Base-by-base conservation (phyloP, 805 yeast species). In the Candida stauntonica region DNA sequence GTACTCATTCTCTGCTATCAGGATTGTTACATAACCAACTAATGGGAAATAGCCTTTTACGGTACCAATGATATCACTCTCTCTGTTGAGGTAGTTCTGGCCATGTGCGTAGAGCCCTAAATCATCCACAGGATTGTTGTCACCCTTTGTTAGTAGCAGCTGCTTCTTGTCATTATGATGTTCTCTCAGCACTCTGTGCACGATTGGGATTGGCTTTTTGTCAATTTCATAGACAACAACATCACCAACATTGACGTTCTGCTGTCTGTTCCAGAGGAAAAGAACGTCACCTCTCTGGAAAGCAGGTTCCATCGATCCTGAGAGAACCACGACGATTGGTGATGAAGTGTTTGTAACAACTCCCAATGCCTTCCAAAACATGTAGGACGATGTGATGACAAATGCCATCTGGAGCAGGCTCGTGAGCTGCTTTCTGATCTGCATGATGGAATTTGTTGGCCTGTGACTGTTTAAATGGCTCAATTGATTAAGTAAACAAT, bases 271-370 rank as follows among this genome's bases (percentile, higher is more conserved):
- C 95, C 96, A 89, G 40, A 93, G 67, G 54, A 93, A 81, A 45
- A 93, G 66, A 14, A 93, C 81, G 59, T 93, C 99, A 35, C 99
- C 99, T 64, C 99, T 77, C 64, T 93, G 97, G 72, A 93, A 93
- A 2, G 99, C 99, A 2, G 99, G 99, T 61, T 93, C 99, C 99
- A 93, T 93, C 2, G 98, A 91, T 5, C 99, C 99, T 1, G 98
- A 88, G 34, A 93, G 74, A 8, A 93, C 99, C 20, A 93, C 99
- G 16, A 93, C 99, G 17, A 93, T 78, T 16, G 99, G 99, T 2
- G 97, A 86, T 44, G 86, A 81, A 0, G 96, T 79, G 62, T 86
- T 79, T 9, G 96, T 72, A 1, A 79, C 67, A 4, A 91, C 67
- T 1, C 87, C 77, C 13, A 91, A 68, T 0, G 85, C 75, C 57